These are phyloP conservation scores for Pichia heedii DNA, from an alignment of 805 yeast species.

Conservation along the genomic window DNA sequence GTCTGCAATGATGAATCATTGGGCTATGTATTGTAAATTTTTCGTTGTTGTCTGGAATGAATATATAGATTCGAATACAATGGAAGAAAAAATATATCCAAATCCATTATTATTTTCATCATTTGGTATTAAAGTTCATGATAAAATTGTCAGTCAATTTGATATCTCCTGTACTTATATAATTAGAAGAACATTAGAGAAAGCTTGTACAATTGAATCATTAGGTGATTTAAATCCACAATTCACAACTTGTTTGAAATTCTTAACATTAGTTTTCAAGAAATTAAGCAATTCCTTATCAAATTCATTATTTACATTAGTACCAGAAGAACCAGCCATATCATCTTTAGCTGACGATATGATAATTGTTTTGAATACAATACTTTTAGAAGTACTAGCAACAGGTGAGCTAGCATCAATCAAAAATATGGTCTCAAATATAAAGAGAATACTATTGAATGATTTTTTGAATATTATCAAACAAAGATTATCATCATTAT, in stretches of 20 bases:
- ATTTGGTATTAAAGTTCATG: conserved; percentile 46
- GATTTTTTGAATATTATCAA: conserved; percentile 54
- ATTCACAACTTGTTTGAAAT: conserved; percentile 23
- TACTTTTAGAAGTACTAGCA: conserved; percentile 56
- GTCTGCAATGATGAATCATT: conserved; percentile 69
- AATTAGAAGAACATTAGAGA: conserved; percentile 69
- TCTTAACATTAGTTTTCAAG: conserved; percentile 16
- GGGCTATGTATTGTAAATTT: conserved; percentile 75
- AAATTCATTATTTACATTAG: conserved; percentile 17
- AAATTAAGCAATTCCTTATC: conserved; percentile 12
- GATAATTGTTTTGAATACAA: conserved; percentile 60
- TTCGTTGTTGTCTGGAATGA: conserved; percentile 60
- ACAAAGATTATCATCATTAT: conserved; percentile 36
- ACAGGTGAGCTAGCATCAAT: conserved; percentile 59
- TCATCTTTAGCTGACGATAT: conserved; percentile 85
- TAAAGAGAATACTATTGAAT: conserved; percentile 50
- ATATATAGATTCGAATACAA: conserved; percentile 11
- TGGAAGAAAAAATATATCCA: conserved; percentile 31
- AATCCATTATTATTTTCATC: conserved; percentile 43
- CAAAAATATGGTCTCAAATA: conserved; percentile 43
- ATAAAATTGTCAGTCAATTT: conserved; percentile 50
- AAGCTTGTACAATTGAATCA: conserved; percentile 73
- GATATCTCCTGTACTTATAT: conserved; percentile 58
- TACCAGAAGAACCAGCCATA: conserved; percentile 55
- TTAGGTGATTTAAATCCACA: conserved; percentile 46